Evolutionary conservation across 2,329 filamentous ascomycete genomes (phyloP), one percentile per base, ranked within the genome.

Genomic region (Dendrostoma leiphaemia): DNA sequence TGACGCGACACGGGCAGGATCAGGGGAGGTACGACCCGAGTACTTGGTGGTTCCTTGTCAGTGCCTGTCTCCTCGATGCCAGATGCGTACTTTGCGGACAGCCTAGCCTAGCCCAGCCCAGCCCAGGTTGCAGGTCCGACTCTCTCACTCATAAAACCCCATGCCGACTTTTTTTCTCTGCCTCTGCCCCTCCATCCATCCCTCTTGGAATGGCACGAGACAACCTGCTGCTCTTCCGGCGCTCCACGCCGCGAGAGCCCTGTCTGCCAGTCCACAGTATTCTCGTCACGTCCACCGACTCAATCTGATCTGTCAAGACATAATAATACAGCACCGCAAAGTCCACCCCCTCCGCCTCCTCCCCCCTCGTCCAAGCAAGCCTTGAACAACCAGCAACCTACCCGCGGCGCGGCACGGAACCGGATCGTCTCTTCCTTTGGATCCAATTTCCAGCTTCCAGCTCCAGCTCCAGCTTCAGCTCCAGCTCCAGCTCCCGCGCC

Each of bases 141-240:
- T 50, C 29, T 34, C n/a, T 43, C 53, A 60, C 64, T 63, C 71
- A 71, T 71, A 71, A 61, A 73, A 74, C 64, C 60, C 60, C 68
- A 69, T 71, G 64, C 67, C 63, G 66, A 68, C 68, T 67, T 69
- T 66, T 65, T 63, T 57, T 62, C 58, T 59, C 56, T 35, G 34
- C 55, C 43, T 54, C 60, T 65, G 61, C 64, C 69, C 66, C 67
- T 67, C 66, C 63, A 62, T 68, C 63, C 60, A 62, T 52, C 63
- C 61, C 63, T 54, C 63, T 56, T 69, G 62, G 62, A 62, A 73
- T 73, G 72, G 71, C 70, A 73, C 71, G 69, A 74, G 69, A 70
- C 67, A 68, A 62, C 38, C 31, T 51, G 51, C 55, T 60, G 67
- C 71, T 70, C 54, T 54, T 49, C 66, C 68, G 62, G 67, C 65